Percentiles rank a stretch among this genome's conserved stretches.
phyloP scores from a whole-genome alignment of 2,329 filamentous ascomycete species.

The Arthrobotrys pseudoclavata region DNA sequence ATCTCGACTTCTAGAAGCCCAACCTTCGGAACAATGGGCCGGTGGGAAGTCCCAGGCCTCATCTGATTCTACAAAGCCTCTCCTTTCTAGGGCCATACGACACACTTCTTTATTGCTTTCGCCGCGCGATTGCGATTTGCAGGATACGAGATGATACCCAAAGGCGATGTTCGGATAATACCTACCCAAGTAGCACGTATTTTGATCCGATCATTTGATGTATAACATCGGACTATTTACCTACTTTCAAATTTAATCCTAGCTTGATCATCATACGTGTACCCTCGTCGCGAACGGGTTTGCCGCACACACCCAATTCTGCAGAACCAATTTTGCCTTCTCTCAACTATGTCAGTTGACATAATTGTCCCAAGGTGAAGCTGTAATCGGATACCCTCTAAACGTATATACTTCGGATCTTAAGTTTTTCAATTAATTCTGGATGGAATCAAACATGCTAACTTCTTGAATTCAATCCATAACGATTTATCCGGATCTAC shows the following conservation, averaged over 20 bases:
- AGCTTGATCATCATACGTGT: constrained; percentile 31
- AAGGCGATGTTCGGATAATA: constrained; percentile 34
- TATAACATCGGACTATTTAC: constrained; percentile 42
- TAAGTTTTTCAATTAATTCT: not conserved
- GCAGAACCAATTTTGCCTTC: not conserved
- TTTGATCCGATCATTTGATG: constrained; percentile 33
- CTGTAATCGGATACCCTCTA: not conserved
- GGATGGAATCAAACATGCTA: not conserved
- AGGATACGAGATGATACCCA: constrained; percentile 23
- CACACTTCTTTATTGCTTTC: not conserved
- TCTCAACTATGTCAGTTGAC: constrained; percentile 1
- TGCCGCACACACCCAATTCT: constrained; percentile 53
- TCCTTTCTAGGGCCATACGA: constrained; percentile 7
- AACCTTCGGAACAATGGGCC: constrained; percentile 54
- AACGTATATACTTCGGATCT: not conserved
- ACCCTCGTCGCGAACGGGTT: constrained; percentile 53
- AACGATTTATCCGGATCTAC: constrained; percentile 41
- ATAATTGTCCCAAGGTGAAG: not conserved
- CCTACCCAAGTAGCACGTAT: not conserved
- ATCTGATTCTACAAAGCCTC: not conserved
- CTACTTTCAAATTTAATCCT: not conserved
- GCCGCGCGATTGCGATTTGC: constrained; percentile 18
- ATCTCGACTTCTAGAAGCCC: constrained; percentile 37
- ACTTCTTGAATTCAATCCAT: not conserved
- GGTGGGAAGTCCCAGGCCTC: constrained; percentile 24